Evolutionary conservation across 805 yeast genomes (phyloP), one percentile per base, ranked within the genome.

Genomic region (Wickerhamiella nectarea): DNA sequence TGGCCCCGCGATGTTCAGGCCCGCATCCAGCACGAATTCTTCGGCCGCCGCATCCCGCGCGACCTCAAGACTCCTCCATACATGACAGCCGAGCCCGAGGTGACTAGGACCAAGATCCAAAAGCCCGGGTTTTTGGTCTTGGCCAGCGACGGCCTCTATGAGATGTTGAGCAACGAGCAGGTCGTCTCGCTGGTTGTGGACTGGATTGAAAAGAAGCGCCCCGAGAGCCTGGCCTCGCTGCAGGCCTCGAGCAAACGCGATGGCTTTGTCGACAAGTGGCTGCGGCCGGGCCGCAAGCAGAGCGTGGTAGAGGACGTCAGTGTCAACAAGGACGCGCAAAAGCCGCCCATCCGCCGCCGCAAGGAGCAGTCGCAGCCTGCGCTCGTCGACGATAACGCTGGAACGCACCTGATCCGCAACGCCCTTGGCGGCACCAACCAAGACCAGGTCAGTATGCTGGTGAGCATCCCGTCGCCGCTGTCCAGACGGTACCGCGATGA

Each of bases 401-500:
- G 95, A 1, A 91, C 98, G 0, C 97, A 91, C 61, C 68, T 91
- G 52, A 82, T 91, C 37, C 74, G 98, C 59, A 89, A 91, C 60
- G 97, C 98, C 0, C 68, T 91, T 46, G 94, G 95, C 6, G 80
- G 80, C 19, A 95, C 94, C 0, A 78, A 83, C 33, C 75, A 76
- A 50, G 95, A 89, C 49, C 87, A 85, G 53, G 86, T 87, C 2
- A 76, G 87, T 18, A 82, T 91, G 74, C 66, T 91, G 48, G 80
- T 86, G 14, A 79, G 91, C 43, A 85, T 91, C 43, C 97, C 97
- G 15, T 74, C 86, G 14, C 96, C 97, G 1, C 72, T 81, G 52
- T 80, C 95, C 17, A 76, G 98, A 63, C 72, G 85, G 36, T 89
- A 87, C 63, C 76, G 98, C 60, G 98, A 91, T 64, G 98, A 91